These are phyloP conservation scores for Aspergillus piperis DNA, from an alignment of 2,329 filamentous ascomycete genomes.

Conservation along the genomic window DNA sequence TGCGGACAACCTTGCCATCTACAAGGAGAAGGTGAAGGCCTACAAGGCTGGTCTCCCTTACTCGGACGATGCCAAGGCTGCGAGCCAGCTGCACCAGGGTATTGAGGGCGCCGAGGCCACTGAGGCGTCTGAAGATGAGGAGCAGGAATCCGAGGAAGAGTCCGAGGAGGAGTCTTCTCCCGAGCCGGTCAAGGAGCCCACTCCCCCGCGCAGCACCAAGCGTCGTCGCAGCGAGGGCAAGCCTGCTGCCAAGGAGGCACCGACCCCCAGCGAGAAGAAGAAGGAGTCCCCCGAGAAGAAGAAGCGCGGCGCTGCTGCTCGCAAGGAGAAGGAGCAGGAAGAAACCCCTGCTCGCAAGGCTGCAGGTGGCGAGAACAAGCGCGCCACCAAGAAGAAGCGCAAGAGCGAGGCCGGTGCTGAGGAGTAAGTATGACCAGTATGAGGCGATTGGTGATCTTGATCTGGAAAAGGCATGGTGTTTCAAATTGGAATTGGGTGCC, in stretches of 20 bases:
- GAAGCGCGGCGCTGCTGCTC: conserved; percentile 26
- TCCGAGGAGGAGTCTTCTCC: conserved; percentile 37
- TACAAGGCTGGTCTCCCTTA: conserved; percentile 57
- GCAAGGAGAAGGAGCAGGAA: conserved; percentile 33
- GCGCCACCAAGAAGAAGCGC: conserved; percentile 47
- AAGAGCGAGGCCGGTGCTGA: conserved; percentile 44
- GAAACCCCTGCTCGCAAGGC: conserved; percentile 31
- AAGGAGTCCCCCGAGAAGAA: conserved; percentile 38
- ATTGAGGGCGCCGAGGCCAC: conserved; percentile 39
- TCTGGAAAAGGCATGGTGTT: background rate
- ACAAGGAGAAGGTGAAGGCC: conserved; percentile 56
- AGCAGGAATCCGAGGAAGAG: conserved; percentile 30
- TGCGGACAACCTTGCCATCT: conserved; percentile 57
- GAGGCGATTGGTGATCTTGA: background rate
- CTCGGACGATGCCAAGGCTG: conserved; percentile 46
- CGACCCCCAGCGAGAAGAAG: conserved; percentile 26
- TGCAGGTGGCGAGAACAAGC: conserved; percentile 36
- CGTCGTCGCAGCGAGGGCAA: conserved; percentile 46
- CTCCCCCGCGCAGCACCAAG: conserved; percentile 47
- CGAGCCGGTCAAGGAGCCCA: conserved; percentile 44
- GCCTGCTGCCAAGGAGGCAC: conserved; percentile 33
- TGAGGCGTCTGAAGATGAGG: conserved; percentile 20
- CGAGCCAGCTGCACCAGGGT: conserved; percentile 45
- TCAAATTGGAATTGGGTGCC: background rate
- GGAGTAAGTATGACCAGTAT: conserved; percentile 19